Conservation (phyloP, 1,139 yeast genomes). For the Geotrichum reessii region DNA sequence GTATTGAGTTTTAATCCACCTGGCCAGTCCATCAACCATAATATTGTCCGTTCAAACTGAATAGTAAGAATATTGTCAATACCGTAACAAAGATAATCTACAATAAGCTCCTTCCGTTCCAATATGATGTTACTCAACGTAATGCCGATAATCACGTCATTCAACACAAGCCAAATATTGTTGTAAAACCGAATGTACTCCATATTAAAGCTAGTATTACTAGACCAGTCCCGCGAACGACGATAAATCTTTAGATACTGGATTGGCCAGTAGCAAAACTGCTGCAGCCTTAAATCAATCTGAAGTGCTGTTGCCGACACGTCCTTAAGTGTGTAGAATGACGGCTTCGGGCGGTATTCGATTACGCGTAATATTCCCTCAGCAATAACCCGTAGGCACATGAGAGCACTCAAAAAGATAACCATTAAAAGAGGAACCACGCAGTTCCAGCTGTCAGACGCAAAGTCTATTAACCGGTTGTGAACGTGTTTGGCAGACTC, state of each 20-base stretch:
- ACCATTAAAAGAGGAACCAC: slow-evolving; percentile 10
- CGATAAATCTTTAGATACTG: slow-evolving; percentile 59
- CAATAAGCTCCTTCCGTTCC: slow-evolving; percentile 42
- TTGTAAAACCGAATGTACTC: slow-evolving; percentile 88
- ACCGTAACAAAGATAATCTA: slow-evolving; percentile 26
- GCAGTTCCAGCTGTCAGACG: slow-evolving; percentile 17
- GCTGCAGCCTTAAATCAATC: slow-evolving; percentile 70
- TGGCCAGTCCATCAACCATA: slow-evolving; percentile 83
- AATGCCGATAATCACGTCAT: slow-evolving; percentile 74
- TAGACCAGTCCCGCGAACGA: slow-evolving; percentile 34
- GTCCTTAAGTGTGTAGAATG: slow-evolving; percentile 38
- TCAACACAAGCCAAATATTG: slow-evolving; percentile 77
- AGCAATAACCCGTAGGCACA: slow-evolving; percentile 29
- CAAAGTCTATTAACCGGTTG: slow-evolving; percentile 18
- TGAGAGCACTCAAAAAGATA: slow-evolving; percentile 20
- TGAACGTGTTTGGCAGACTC: slow-evolving; percentile 29
- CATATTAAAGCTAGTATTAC: slow-evolving; percentile 37
- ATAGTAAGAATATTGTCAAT: slow-evolving; percentile 41
- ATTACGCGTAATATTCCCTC: slow-evolving; percentile 38
- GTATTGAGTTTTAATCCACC: slow-evolving; percentile 90
- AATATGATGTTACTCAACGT: slow-evolving; percentile 50
- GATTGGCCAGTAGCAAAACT: slow-evolving; percentile 71
- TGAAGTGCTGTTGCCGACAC: slow-evolving; percentile 68
- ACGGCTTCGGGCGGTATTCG: slow-evolving; percentile 34
- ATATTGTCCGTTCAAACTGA: slow-evolving; percentile 46